These are phyloP conservation scores for Noccaea caerulescens DNA, from an alignment of 345 rosid species.

Conservation along the genomic window DNA sequence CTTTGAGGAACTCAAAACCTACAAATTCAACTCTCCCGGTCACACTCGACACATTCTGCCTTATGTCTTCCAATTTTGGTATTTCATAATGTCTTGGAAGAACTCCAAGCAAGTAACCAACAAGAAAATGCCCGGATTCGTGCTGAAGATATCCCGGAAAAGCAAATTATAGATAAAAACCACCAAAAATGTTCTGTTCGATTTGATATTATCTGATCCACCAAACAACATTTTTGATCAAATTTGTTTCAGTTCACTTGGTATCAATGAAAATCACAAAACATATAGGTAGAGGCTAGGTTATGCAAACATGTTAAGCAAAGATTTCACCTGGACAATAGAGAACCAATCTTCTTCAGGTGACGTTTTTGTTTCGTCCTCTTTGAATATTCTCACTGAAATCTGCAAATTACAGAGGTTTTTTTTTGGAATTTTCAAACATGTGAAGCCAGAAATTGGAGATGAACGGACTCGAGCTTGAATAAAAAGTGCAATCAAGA, in stretches of 20 bases:
- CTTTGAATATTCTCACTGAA: not conserved
- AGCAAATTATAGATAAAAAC: no score
- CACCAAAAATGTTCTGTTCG: no score
- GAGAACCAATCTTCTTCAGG: slow-evolving; percentile 38
- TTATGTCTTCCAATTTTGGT: slow-evolving; percentile 47
- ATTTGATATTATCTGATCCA: no score
- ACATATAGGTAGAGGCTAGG: not conserved
- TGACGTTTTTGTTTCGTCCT: slow-evolving; percentile 12
- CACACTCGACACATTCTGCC: slow-evolving; percentile 19
- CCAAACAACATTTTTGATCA: not conserved
- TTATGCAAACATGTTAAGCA: not conserved
- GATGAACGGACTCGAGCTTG: no score
- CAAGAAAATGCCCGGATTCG: slow-evolving; percentile 71
- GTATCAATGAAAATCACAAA: not conserved
- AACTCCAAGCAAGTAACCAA: slow-evolving; percentile 64
- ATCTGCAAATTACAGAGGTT: slow-evolving; percentile 16
- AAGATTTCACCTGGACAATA: slow-evolving; percentile 40
- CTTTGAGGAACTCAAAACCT: slow-evolving; percentile 63
- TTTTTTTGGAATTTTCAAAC: no score
- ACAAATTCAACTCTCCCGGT: slow-evolving; percentile 55
- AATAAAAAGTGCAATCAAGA: no score
- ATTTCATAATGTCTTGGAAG: slow-evolving; percentile 59
- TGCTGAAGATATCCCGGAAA: slow-evolving; percentile 39
- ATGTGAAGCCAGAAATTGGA: no score
- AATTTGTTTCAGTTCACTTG: not conserved